These are phyloP conservation scores for Amauroascus verrucosus DNA, from an alignment of 2,329 filamentous ascomycete genomes.

Conservation along the genomic window DNA sequence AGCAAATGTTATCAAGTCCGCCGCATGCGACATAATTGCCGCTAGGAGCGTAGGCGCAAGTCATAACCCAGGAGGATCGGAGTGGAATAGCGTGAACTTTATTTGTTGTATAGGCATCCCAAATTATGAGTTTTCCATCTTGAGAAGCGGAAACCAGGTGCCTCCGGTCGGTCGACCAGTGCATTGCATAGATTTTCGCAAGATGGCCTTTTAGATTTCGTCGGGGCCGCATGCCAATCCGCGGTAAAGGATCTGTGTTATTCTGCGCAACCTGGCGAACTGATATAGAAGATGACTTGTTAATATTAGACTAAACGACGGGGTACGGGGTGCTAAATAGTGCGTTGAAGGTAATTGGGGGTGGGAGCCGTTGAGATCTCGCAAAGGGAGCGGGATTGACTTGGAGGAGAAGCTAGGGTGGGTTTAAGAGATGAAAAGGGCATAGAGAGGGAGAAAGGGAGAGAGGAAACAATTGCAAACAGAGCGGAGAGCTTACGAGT, in stretches of 20 bases:
- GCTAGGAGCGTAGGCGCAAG: constrained; percentile 94
- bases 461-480: neutral
- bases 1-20: constrained; percentile 98
- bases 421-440: no score
- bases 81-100: constrained; percentile 98
- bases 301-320: no score
- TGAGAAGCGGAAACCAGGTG: constrained; percentile 97
- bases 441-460: neutral
- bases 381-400: neutral
- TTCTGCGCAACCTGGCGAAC: constrained; percentile 87
- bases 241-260: constrained; percentile 82
- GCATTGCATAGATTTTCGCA: constrained; percentile 99
- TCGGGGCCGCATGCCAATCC: constrained; percentile 95
- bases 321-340: no score
- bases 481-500: constrained; percentile 60
- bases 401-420: neutral
- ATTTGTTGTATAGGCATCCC: constrained; percentile 99
- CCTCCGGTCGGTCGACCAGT: constrained; percentile 97
- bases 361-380: no score
- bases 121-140: constrained; percentile 98
- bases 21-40: constrained; percentile 98
- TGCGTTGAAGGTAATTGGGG: no score
- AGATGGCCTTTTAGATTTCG: constrained; percentile 94
- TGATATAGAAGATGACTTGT: constrained; percentile 5
- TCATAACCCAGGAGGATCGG: constrained; percentile 99